Evolutionary conservation across 495 filamentous ascomycete species (phyloP).

Genomic region (Penicillium cinerascens): DNA sequence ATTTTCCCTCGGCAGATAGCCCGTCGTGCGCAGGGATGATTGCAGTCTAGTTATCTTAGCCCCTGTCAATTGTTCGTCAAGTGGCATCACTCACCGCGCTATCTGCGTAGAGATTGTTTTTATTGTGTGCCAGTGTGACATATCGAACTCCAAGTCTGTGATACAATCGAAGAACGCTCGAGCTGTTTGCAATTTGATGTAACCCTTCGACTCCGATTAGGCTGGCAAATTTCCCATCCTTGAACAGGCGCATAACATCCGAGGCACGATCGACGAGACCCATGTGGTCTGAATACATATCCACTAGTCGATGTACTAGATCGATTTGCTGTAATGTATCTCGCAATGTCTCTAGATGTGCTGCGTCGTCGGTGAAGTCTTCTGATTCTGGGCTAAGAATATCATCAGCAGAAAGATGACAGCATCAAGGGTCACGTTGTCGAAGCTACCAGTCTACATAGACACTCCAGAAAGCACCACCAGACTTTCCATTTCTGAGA

Average conservation of each 20-base stretch:
- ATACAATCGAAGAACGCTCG: conserved; percentile 31
- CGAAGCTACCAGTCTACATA: conserved; percentile 11
- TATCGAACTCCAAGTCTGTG: conserved; percentile 36
- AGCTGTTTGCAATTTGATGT: conserved; percentile 28
- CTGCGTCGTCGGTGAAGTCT: conserved; percentile 12
- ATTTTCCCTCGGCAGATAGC: background rate
- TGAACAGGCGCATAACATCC: conserved; percentile 9
- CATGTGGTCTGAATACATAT: conserved; percentile 10
- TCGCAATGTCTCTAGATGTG: no score
- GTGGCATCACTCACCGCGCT: background rate
- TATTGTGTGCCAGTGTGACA: conserved; percentile 35
- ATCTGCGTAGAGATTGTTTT: conserved; percentile 31
- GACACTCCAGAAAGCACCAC: conserved; percentile 47
- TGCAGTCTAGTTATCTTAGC: background rate
- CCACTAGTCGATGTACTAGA: conserved; percentile 26
- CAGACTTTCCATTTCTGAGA: conserved; percentile 54
- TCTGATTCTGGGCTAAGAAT: background rate
- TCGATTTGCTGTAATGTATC: conserved; percentile 38
- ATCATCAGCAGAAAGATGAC: background rate
- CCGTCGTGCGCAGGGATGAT: background rate
- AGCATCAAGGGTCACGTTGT: background rate
- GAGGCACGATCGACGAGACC: background rate
- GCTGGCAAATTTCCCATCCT: conserved; percentile 18
- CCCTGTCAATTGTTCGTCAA: no score
- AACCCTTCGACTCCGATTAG: conserved; percentile 26